Percentiles rank a stretch among this genome's conserved stretches.
These are phyloP conservation scores for Leucogyrophana mollusca DNA, from an alignment of 768 basidiomycete species.

Conservation along the genomic window DNA sequence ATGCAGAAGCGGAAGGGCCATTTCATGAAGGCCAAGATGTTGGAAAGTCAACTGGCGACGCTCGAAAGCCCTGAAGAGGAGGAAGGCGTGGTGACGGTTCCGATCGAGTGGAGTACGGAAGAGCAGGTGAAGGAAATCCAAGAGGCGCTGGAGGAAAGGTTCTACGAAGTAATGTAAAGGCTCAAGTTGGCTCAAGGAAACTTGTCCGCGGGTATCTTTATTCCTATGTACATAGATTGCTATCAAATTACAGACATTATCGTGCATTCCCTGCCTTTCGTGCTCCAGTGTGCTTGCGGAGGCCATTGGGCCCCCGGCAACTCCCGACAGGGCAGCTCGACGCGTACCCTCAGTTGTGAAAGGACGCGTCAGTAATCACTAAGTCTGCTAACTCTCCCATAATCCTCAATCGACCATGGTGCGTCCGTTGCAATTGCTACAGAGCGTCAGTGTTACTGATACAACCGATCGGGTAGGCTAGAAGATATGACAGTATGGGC, in stretches of 20 bases:
- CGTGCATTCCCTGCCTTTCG: too few relatives aligned
- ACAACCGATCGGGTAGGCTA: slow-evolving; percentile 50
- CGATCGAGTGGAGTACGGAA: slow-evolving; percentile 49
- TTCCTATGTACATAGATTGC: too few relatives aligned
- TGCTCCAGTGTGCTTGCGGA: too few relatives aligned
- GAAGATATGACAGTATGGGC: slow-evolving; percentile 91
- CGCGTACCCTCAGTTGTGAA: slow-evolving; percentile 19
- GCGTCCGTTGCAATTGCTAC: slow-evolving; percentile 13
- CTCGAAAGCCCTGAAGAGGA: slow-evolving; percentile 72
- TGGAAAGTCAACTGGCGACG: slow-evolving; percentile 73
- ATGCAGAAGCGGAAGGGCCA: slow-evolving; percentile 68
- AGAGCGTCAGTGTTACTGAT: not conserved
- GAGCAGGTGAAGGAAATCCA: slow-evolving; percentile 52
- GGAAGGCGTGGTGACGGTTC: slow-evolving; percentile 64
- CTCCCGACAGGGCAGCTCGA: slow-evolving; percentile 1
- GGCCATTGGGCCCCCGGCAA: too few relatives aligned
- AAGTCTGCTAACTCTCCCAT: not conserved
- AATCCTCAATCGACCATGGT: slow-evolving; percentile 45
- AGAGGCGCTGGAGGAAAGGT: slow-evolving; percentile 33
- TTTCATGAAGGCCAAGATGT: slow-evolving; percentile 83
- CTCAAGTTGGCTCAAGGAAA: too few relatives aligned
- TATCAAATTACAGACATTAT: too few relatives aligned
- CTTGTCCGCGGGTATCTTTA: too few relatives aligned
- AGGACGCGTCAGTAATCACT: slow-evolving; percentile 22
- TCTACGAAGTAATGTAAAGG: too few relatives aligned